Base-by-base conservation (phyloP, 2,329 filamentous ascomycete species). In the Pyrenophora tritici-repentis region DNA sequence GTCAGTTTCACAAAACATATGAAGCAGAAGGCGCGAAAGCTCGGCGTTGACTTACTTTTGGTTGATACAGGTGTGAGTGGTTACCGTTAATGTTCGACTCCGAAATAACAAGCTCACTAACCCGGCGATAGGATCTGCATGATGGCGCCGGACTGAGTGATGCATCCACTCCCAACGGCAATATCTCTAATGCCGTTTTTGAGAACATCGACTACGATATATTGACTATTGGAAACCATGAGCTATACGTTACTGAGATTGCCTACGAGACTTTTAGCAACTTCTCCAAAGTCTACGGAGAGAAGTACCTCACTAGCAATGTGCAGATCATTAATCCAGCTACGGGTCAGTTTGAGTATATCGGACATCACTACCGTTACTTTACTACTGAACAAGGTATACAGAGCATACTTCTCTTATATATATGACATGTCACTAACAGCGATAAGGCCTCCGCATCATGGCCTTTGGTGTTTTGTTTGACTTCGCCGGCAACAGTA, bases 61-160 rank as follows among this genome's bases (percentile, higher is more conserved):
- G 70, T 86, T 41, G 84, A 87, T 61, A 86, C 83, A 36, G 84
- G 83, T 34, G 70, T 74, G 61, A 46, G 69, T 61, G 3, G 51
- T 18, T 41, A 17, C 33, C 9, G 45, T 40, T 6, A 36, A 20
- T 13, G 34, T 22, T 29, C 31, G 17, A 12, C 40, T 40, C 13
- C 8, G 18, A 38, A 4, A 33, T 13, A 3, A 3, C 26, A 36
- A 13, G 9, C 20, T 24, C 38, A 32, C 41, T 60, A 55, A 44
- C 13, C 29, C 10, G 5, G 13, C 7, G 3, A 24, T 42, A 78
- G 78, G 85, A 88, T 65, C 72, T 88, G n/a, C 85, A 88, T 62
- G 85, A 88, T 55, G 85, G 86, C 2, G 82, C 82, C 22, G 85
- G 85, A 1, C 71, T 87, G 39, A 84, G 81, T 36, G 85, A 88